These are phyloP conservation scores for Metschnikowia orientalis DNA, from an alignment of 805 yeast genomes.

Conservation along the genomic window DNA sequence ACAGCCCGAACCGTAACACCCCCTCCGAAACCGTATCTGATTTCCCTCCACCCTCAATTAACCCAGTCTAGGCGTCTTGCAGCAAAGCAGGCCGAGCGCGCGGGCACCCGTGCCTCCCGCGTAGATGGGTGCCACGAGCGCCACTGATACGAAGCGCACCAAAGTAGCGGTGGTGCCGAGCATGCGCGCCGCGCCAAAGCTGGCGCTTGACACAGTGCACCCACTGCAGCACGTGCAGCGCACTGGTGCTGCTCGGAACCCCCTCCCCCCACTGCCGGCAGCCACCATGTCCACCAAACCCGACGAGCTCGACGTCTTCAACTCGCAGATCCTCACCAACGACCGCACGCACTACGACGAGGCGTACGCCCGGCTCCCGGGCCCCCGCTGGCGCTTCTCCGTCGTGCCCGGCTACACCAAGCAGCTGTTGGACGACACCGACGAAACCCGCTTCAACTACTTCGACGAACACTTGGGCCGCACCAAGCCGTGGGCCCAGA, in stretches of 20 bases:
- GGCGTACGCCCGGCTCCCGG: constrained; percentile 8
- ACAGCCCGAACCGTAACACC: too few species aligned
- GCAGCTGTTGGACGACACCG: constrained; percentile 40
- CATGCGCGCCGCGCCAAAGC: too few species aligned
- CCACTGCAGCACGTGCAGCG: background rate
- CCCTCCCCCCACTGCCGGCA: too few species aligned
- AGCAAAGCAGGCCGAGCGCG: too few species aligned
- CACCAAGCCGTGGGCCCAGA: constrained; percentile 22
- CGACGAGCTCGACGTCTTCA: constrained; percentile 26
- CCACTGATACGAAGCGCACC: too few species aligned
- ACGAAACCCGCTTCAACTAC: constrained; percentile 40
- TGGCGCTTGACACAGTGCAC: too few species aligned
- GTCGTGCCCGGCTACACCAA: constrained; percentile 41
- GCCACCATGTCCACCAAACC: constrained; percentile 19
- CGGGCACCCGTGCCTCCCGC: too few species aligned
- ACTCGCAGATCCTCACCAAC: constrained; percentile 23
- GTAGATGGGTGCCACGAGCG: too few species aligned
- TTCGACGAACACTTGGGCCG: constrained; percentile 43
- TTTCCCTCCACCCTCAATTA: too few species aligned
- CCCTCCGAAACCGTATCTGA: too few species aligned
- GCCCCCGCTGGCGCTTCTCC: constrained; percentile 37
- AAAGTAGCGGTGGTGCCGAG: too few species aligned
- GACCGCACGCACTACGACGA: constrained; percentile 18
- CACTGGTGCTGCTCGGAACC: background rate
- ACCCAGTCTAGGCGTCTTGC: too few species aligned